Base-by-base conservation (phyloP, 1,284 basidiomycete species). In the Leccinum griseonigrum region DNA sequence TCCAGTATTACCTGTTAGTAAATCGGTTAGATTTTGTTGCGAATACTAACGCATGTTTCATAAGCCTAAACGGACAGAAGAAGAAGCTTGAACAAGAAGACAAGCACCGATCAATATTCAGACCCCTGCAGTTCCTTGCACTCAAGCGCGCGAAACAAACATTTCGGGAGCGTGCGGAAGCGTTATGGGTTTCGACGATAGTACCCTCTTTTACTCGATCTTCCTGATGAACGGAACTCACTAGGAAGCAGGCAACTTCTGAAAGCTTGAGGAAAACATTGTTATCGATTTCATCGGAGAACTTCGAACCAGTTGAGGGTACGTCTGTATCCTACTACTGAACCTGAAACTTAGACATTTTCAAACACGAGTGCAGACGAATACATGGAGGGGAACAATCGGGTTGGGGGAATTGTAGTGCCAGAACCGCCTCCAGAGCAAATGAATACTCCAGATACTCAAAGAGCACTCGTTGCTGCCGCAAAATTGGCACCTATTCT, bases 231-330 rank as follows among this genome's bases (percentile, higher is more conserved):
- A 16, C 2, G 2, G 13, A 22, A 2, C 58, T 68, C 18, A 58
- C 5, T 14, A 18, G 1, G 16, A 22, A 43, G 3, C 4, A 69
- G 69, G 57, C 65, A 3, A 62, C 48, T 1, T 70, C 68, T 9
- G 59, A 67, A 1, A 46, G 1, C 7, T n/a, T 65, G 56, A 63
- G 56, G 18, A 59, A 63, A 48, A 6, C 6, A 0, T 0, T 69
- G 0, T 4, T 70, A 16, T 70, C 62, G 1, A 54, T 52, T 0
- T 16, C 34, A 4, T 28, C 32, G 3, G 5, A 22, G 1, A 9
- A 67, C 1, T 8, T 69, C 8, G 50, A n/a, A 5, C 32, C 40
- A 9, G 60, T 62, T 9, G 14, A 58, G 28, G 31, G 67, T 70
- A 56, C 1, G 68, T 16, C 0, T 36, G 9, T 1, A 18, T 43